These are phyloP conservation scores for Xylariaceae sp. DNA, from an alignment of 2,329 filamentous ascomycete genomes.

Conservation along the genomic window DNA sequence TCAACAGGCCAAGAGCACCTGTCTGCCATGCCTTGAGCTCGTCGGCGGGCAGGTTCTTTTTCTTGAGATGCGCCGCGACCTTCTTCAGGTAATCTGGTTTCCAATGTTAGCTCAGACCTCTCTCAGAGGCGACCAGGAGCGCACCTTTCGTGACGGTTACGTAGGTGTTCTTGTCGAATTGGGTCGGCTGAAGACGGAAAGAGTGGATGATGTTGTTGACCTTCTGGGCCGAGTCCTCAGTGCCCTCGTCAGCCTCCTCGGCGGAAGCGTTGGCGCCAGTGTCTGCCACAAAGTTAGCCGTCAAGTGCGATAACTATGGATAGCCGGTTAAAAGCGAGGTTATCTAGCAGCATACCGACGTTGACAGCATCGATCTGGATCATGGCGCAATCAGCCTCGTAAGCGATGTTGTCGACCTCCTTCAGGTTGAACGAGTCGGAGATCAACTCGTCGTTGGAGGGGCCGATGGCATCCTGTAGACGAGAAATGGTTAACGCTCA, in stretches of 20 bases:
- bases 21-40: constrained; percentile 73
- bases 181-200: constrained; percentile 76
- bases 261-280: constrained; percentile 95
- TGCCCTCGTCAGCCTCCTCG: constrained; percentile 71
- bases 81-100: constrained; percentile 79
- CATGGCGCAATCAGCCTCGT: constrained; percentile 88
- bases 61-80: constrained; percentile 64
- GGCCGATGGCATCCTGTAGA: constrained; percentile 74
- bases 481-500: no score
- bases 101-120: no score
- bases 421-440: constrained; percentile 88
- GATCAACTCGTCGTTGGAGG: constrained; percentile 75
- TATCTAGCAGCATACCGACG: constrained; percentile 57
- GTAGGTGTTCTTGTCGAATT: constrained; percentile 84
- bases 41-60: constrained; percentile 52
- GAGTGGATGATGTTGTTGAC: constrained; percentile 93
- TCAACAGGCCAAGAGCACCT: constrained; percentile 65
- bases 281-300: constrained; percentile 39
- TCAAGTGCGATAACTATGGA: neutral
- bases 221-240: constrained; percentile 61
- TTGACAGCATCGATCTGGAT: constrained; percentile 69
- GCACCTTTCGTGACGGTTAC: constrained; percentile 77
- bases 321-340: neutral
- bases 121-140: constrained; percentile 20
- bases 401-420: constrained; percentile 70